Base-by-base conservation (phyloP, 2,329 filamentous ascomycete genomes). In the Pseudocercospora fijiensis region DNA sequence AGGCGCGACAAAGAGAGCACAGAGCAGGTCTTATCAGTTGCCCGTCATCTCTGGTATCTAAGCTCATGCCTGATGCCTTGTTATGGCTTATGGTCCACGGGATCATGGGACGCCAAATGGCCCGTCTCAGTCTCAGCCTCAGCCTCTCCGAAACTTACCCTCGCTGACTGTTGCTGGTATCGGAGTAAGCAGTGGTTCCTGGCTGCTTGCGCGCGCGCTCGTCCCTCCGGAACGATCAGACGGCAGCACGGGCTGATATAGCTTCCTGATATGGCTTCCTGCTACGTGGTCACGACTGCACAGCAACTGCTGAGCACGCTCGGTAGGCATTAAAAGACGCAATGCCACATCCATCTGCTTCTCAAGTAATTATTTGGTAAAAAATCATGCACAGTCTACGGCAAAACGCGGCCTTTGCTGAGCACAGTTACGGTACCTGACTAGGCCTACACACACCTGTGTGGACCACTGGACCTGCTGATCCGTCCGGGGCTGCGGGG, bases 261-360 rank as follows among this genome's bases (percentile, higher is more conserved):
- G 41, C 41, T 10, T 37, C 33, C 33, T n/a, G 2, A n/a, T 45
- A 45, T 20, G 20, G 18, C 45, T 49, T 22, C 45, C 13, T 26
- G 51, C 45, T 49, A 49, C 45, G 20, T 26, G 51, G 2, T 27
- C 51, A 20, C n/a, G 4, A 55, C 43, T 4, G 26, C 10, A 24
- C 53, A 41, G 16, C n/a, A 1, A n/a, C 27, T n/a, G n/a, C n/a
- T n/a, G n/a, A 33, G 53, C 28, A 33, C 53, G 53, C 18, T 18
- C 28, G 28, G 22, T 18, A 18, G 16, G n/a, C 53, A 30, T 53
- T 53, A 56, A 56, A 56, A 56, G 53, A 26, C 53, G 53, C 53
- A 56, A 56, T 56, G 16, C 5, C 53, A 20, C 8, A n/a, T n/a
- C n/a, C n/a, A n/a, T n/a, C n/a, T n/a, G n/a, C 7, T 33, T 9